Percentiles rank a stretch among this genome's conserved stretches.
Conservation (phyloP, 176 grass and related monocot species). For the Oryza brachyantha region DNA sequence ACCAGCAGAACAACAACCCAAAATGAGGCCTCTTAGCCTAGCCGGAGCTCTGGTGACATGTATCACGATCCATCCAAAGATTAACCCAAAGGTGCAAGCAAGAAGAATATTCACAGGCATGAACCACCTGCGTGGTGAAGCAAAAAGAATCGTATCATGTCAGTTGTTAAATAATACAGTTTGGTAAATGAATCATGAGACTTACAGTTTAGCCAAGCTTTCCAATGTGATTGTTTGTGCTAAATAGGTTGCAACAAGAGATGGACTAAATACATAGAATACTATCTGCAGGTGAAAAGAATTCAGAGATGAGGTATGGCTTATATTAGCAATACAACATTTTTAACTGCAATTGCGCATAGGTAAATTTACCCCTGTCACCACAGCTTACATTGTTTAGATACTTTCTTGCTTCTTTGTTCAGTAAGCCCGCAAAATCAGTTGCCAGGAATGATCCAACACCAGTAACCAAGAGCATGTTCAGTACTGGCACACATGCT, state of each 20-base stretch:
- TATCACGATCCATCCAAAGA: constrained; percentile 67
- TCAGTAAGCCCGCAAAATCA: constrained; percentile 47
- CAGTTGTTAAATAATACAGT: neutral
- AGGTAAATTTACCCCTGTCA: neutral
- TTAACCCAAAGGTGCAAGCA: constrained; percentile 54
- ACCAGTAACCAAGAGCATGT: constrained; percentile 69
- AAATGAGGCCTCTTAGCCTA: constrained; percentile 64
- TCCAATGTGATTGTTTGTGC: constrained; percentile 76
- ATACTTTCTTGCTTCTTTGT: constrained; percentile 58
- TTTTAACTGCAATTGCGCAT: neutral
- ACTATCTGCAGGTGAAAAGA: constrained; percentile 52
- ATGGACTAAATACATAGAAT: constrained; percentile 86
- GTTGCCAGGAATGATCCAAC: constrained; percentile 74
- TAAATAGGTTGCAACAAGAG: constrained; percentile 52
- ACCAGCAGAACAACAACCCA: constrained; percentile 91
- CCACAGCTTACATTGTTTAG: constrained; percentile 66
- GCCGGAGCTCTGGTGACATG: constrained; percentile 57
- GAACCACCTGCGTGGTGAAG: constrained; percentile 64
- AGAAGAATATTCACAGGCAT: constrained; percentile 88
- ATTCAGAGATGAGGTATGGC: neutral
- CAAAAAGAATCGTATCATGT: neutral
- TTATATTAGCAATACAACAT: neutral
- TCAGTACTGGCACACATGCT: constrained; percentile 68
- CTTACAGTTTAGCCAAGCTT: constrained; percentile 73
- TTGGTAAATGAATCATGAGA: constrained; percentile 9